Evolutionary conservation across 83 land plant genomes (phyloP).

Genomic region (Picea engelmannii): DNA sequence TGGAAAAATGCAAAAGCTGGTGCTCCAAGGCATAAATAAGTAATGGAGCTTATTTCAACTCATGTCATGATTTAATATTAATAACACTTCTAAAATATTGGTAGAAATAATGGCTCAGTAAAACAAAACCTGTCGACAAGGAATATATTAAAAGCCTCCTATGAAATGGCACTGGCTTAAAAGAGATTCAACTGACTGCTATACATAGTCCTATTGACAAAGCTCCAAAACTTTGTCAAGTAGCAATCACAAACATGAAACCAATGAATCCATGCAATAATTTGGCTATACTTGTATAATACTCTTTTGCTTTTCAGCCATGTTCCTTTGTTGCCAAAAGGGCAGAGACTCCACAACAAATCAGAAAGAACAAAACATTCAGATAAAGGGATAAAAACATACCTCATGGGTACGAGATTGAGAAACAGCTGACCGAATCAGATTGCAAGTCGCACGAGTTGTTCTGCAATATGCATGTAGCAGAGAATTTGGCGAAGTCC

Average conservation of each 20-base stretch:
- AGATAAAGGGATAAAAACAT: constrained; percentile 13
- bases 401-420: constrained; percentile 92
- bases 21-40: neutral
- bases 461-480: constrained; percentile 87
- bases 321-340: neutral
- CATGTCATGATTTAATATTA: no score
- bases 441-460: constrained; percentile 76
- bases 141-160: neutral
- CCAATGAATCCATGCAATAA: constrained; percentile 21
- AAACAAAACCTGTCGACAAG: neutral
- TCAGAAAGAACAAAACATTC: neutral
- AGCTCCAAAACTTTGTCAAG: neutral
- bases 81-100: neutral
- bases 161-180: constrained; percentile 51
- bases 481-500: constrained; percentile 77
- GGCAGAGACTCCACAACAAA: neutral
- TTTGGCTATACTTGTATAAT: neutral
- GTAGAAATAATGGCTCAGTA: neutral
- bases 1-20: neutral
- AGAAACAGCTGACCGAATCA: constrained; percentile 67
- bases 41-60: no score
- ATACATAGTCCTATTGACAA: no score
- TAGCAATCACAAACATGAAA: constrained; percentile 18
- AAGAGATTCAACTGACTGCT: neutral
- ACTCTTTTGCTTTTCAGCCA: neutral